Conservation (phyloP, 2,329 filamentous ascomycete species). For the Seiridium unicorne region DNA sequence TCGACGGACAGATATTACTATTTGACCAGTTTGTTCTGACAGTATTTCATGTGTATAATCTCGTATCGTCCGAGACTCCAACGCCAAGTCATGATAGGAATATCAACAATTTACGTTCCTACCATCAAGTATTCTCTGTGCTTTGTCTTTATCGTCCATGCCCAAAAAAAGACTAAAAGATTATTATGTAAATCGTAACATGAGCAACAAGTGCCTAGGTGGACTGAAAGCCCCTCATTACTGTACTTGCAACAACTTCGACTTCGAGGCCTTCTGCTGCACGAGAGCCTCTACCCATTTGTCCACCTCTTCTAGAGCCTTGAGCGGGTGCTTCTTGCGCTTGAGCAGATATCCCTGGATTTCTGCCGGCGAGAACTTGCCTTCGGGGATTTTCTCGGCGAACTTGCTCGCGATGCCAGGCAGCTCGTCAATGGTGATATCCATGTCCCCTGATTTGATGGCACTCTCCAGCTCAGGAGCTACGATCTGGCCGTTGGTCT, state of each 20-base stretch:
- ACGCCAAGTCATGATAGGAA: too few relatives aligned
- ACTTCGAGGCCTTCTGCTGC: slow-evolving; percentile 48
- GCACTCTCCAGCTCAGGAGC: slow-evolving; percentile 13
- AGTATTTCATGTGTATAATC: too few relatives aligned
- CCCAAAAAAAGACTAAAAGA: too few relatives aligned
- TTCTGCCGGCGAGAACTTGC: slow-evolving; percentile 50
- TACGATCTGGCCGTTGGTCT: slow-evolving; percentile 11
- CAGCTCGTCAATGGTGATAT: slow-evolving; percentile 38
- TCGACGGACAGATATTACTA: too few relatives aligned
- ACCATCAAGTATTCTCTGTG: too few relatives aligned
- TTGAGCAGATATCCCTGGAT: slow-evolving; percentile 65
- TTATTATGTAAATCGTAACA: too few relatives aligned
- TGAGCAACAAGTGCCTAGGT: too few relatives aligned
- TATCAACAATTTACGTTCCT: too few relatives aligned
- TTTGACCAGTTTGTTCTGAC: too few relatives aligned
- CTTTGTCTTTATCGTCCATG: too few relatives aligned
- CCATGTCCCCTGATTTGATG: slow-evolving; percentile 23
- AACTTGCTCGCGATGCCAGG: slow-evolving; percentile 46
- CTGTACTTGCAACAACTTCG: slow-evolving; percentile 48
- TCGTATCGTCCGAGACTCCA: too few relatives aligned
- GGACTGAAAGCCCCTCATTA: slow-evolving; percentile 17
- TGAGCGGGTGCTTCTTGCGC: slow-evolving; percentile 56
- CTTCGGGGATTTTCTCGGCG: slow-evolving; percentile 41
- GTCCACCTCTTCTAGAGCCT: slow-evolving; percentile 51
- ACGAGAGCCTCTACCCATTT: slow-evolving; percentile 52